Base-by-base conservation (phyloP, 176 grass and related monocot species). In the Rhynchospora pubera region DNA sequence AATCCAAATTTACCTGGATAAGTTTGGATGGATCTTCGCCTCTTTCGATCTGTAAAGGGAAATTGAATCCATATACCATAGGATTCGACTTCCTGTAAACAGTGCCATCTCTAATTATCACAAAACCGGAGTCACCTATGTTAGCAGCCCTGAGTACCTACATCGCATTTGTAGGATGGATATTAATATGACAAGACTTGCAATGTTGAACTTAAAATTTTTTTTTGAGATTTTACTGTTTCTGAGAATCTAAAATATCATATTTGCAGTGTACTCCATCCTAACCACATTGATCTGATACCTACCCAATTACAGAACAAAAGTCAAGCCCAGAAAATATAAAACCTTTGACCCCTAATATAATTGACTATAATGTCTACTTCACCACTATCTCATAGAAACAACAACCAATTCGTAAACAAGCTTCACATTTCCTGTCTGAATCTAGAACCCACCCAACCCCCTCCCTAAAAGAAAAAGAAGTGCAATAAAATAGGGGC, bases 1-100 rank as follows among this genome's bases (percentile, higher is more conserved):
- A 65, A n/a, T 1, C 3, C n/a, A 79, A 11, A 51, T 0, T 76
- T 57, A 99, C 96, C 90, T 95, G 91, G 46, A 95, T 76, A 73
- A 89, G 62, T 77, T 89, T 99, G 24, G 87, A 86, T 82, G 96
- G 92, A 85, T 99, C 89, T 12, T 95, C 96, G 0, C 96, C 96
- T 82, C 90, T 95, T 62, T 99, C 96, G 46, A 99, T 99, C 84
- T 99, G 96, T 78, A 99, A 78, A 6, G 96, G 96, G 59, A 99
- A 99, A 90, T 99, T 99, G 75, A 99, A 99, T 62, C 96, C 96
- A 30, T 95, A 99, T 24, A 93, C 91, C 96, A 99, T 99, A 0
- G 96, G 89, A 4, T 85, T 99, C 52, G 96, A 93, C 82, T 86
- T 94, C 71, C 75, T 87, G 62, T 91, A 91, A 48, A 99, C 62